Base-by-base conservation (phyloP, 2,329 filamentous ascomycete genomes). In the Fusarium robinianum region DNA sequence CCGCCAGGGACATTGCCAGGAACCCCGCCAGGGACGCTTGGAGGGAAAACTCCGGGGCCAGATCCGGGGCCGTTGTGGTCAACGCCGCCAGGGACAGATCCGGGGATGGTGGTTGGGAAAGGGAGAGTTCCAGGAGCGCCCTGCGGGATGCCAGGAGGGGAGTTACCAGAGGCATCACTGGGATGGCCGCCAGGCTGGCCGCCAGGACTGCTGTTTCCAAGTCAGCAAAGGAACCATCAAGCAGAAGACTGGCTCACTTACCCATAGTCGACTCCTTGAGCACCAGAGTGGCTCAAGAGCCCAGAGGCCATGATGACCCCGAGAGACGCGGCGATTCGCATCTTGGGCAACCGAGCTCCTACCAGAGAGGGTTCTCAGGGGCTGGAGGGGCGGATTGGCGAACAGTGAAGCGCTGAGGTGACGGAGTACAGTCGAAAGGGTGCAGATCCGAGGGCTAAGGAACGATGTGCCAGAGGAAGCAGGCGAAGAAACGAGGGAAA, bases 301-400 rank as follows among this genome's bases (percentile, higher is more conserved):
- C 66, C 63, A 44, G 67, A 49, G 55, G 66, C 66, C 55, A 62
- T 46, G 31, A 74, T 40, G 59, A 63, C 63, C 51, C 65, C 61
- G 46, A 74, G 49, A 45, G 67, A 62, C 32, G 63, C 57, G 47
- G 51, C 46, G 41, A 62, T 56, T 61, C 69, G 72, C 73, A 76
- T 76, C 56, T 53, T 66, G 57, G 33, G 37, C 37, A 37, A 42
- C 23, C 25, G 36, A 12, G 31, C 37, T 46, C 50, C 40, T 30
- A 31, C 14, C 25, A 39, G 21, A 26, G 8, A 27, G 29, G 21
- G 24, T 8, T 36, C 8, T 11, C 23, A 23, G 36, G 16, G 12
- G 9, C 24, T 34, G 39, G 17, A 26, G 26, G 34, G 30, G 19
- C 10, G 6, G 18, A n/a, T 5, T 26, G 35, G 26, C 36, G 32